Percentiles rank a stretch among this genome's conserved stretches.
Evolutionary conservation across 169 alveolate genomes (phyloP).

Genomic region (Cryptosporidium ryanae): DNA sequence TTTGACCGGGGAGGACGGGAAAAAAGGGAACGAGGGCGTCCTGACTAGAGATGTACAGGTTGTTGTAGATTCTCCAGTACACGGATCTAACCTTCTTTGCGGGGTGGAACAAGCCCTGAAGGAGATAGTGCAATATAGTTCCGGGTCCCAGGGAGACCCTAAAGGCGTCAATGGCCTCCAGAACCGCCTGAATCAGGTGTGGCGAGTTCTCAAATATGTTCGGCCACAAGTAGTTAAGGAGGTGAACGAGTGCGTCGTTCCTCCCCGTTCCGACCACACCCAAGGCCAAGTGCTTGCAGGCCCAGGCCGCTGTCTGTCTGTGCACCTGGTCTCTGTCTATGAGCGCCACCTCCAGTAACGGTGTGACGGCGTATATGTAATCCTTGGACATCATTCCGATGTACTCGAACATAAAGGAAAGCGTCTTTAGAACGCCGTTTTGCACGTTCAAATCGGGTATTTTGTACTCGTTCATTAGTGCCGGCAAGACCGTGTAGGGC

Average conservation of each 20-base stretch:
- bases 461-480: slow-evolving; percentile 98
- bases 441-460: slow-evolving; percentile 98
- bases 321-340: slow-evolving; percentile 99
- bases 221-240: slow-evolving; percentile 99
- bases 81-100: slow-evolving; percentile 94
- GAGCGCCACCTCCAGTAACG: slow-evolving; percentile 98
- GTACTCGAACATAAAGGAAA: slow-evolving; percentile 99
- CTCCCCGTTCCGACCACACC: slow-evolving; percentile 94
- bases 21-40: slow-evolving; percentile 96
- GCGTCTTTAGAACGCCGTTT: slow-evolving; percentile 98
- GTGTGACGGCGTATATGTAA: slow-evolving; percentile 96
- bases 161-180: slow-evolving; percentile 98
- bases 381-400: slow-evolving; percentile 94
- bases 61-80: slow-evolving; percentile 99
- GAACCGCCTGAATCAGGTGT: slow-evolving; percentile 96
- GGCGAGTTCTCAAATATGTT: slow-evolving; percentile 99
- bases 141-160: slow-evolving; percentile 99
- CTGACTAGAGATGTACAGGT: slow-evolving; percentile 97
- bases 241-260: slow-evolving; percentile 97
- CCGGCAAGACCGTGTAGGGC: slow-evolving; percentile 99
- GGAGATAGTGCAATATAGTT: slow-evolving; percentile 92
- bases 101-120: slow-evolving; percentile 99
- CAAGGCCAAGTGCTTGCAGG: slow-evolving; percentile 97
- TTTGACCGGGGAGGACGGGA: slow-evolving; percentile 81
- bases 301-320: slow-evolving; percentile 98